These are phyloP conservation scores for Gossypium turneri DNA, from an alignment of 345 rosid species.

Conservation along the genomic window DNA sequence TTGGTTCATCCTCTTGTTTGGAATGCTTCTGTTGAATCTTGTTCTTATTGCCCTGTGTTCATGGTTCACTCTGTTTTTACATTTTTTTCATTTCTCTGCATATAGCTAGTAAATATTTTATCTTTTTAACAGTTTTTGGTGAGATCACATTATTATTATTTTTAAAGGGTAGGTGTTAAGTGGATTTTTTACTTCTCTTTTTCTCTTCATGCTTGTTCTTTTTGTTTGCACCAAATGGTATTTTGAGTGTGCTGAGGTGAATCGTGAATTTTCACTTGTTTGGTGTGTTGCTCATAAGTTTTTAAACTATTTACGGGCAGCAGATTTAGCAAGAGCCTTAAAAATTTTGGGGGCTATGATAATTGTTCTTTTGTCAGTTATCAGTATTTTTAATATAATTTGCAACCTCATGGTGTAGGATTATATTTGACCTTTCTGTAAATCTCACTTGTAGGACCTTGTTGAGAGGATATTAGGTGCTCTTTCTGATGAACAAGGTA, in stretches of 20 bases:
- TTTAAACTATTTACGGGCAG: neutral
- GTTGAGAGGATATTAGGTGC: constrained; percentile 65
- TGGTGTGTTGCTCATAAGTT: too few relatives aligned
- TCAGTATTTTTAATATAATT: neutral
- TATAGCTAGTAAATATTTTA: neutral
- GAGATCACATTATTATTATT: neutral
- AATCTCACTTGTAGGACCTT: constrained; percentile 62
- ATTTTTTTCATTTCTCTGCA: neutral
- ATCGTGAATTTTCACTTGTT: neutral
- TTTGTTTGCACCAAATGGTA: neutral
- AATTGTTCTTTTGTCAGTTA: constrained; percentile 4
- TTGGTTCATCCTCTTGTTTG: neutral
- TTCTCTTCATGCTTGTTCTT: neutral
- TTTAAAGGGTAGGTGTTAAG: neutral
- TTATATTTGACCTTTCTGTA: constrained; percentile 13
- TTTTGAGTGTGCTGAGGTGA: neutral
- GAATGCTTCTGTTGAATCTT: neutral
- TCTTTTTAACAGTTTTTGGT: neutral
- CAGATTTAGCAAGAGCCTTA: neutral
- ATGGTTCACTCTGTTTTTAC: neutral
- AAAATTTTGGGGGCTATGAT: neutral
- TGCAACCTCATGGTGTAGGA: neutral
- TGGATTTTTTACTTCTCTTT: neutral
- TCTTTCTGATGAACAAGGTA: constrained; percentile 82
- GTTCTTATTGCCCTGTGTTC: neutral